These are phyloP conservation scores for Aspergillus fijiensis DNA, from an alignment of 2,329 filamentous ascomycete genomes.

Conservation along the genomic window DNA sequence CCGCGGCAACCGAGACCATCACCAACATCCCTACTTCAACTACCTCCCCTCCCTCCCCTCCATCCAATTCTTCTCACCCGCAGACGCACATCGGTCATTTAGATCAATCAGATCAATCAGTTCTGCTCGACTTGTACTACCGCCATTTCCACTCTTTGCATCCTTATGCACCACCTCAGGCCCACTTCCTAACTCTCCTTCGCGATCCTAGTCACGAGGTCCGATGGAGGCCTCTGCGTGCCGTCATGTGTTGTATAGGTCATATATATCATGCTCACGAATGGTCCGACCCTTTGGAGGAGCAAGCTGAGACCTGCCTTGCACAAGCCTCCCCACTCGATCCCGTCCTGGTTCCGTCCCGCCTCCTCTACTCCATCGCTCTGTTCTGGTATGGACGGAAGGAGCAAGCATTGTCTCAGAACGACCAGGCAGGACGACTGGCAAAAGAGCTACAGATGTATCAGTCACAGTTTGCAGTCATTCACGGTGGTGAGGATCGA, in stretches of 20 bases:
- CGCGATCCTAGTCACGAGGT: conserved; percentile 14
- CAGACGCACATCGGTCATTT: conserved; percentile 1
- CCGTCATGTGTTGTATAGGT: conserved; percentile 32
- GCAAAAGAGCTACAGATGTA: conserved; percentile 27
- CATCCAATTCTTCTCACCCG: too few species aligned
- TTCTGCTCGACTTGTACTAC: conserved; percentile 31
- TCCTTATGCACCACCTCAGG: conserved; percentile 28
- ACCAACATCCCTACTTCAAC: not conserved
- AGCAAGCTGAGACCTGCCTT: conserved; percentile 17
- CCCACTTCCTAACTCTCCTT: conserved; percentile 16
- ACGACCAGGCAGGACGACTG: conserved; percentile 21
- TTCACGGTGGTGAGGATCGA: conserved; percentile 55
- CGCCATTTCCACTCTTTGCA: conserved; percentile 33
- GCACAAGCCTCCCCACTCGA: conserved; percentile 6
- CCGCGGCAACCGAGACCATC: not conserved
- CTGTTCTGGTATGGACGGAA: conserved; percentile 28
- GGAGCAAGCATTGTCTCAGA: conserved; percentile 16
- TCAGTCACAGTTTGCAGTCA: conserved; percentile 28
- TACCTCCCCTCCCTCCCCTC: not conserved
- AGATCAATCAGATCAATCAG: conserved; percentile 16
- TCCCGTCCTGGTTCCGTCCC: conserved; percentile 21
- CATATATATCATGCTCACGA: conserved; percentile 22
- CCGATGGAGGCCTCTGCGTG: conserved; percentile 24
- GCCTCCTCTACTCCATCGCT: conserved; percentile 28
- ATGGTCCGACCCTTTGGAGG: conserved; percentile 19